phyloP scores from a whole-genome alignment of 768 basidiomycete species.

The Rhodotorula sphaerocarpa region DNA sequence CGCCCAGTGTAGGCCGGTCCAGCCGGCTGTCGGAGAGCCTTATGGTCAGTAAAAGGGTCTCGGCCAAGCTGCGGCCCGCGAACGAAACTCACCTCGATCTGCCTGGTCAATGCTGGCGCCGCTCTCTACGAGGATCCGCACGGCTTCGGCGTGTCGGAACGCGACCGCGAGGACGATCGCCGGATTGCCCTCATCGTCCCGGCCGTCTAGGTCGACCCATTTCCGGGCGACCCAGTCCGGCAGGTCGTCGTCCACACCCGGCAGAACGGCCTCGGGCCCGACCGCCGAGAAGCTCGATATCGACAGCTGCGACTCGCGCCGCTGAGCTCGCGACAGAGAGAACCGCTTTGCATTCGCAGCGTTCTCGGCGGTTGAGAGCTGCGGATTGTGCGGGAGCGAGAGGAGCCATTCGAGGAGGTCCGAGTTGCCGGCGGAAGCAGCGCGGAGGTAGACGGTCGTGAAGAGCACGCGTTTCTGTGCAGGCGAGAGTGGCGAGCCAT shows the following conservation, averaged over 20 bases:
- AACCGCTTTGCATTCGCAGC: constrained; percentile 14
- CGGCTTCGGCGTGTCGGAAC: constrained; percentile 36
- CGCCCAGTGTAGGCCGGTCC: constrained; percentile 91
- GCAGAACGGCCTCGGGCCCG: not conserved
- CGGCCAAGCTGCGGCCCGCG: not conserved
- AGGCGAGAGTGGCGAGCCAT: constrained; percentile 14
- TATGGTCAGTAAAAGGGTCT: not conserved
- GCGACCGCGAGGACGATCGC: constrained; percentile 35
- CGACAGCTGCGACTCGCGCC: not conserved
- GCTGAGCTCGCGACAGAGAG: constrained; percentile 10
- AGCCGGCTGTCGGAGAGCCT: constrained; percentile 57
- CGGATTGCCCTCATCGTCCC: constrained; percentile 35
- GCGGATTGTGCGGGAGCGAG: constrained; percentile 23
- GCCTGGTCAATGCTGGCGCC: constrained; percentile 33
- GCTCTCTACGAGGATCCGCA: constrained; percentile 36
- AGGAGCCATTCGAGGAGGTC: constrained; percentile 40
- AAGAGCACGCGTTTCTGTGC: constrained; percentile 26
- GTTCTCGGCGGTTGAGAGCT: constrained; percentile 1
- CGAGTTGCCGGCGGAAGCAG: constrained; percentile 30
- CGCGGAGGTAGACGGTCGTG: constrained; percentile 24
- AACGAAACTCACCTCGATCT: constrained; percentile 24
- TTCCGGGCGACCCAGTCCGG: constrained; percentile 23
- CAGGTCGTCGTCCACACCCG: constrained; percentile 2
- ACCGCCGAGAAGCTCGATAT: too few relatives aligned
- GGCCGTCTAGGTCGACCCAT: constrained; percentile 33